Base-by-base conservation (phyloP, 352 stramenopile species). In the Thalassiosira mediterranea region DNA sequence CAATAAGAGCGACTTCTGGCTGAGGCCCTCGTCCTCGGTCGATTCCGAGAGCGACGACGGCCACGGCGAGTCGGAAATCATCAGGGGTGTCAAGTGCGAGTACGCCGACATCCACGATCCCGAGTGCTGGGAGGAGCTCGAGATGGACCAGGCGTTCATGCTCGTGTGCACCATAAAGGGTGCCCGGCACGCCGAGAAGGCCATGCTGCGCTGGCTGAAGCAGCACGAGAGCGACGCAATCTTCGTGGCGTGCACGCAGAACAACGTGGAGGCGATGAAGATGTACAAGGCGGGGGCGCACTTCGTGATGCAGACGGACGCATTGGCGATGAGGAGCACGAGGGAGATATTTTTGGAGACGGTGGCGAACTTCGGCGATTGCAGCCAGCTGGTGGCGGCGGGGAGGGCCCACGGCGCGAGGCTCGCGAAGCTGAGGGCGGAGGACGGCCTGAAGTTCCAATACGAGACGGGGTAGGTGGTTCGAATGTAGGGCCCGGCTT, bases 271-370 rank as follows among this genome's bases (percentile, higher is more conserved):
- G 10, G 51, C 51, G 3, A 59, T 59, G 51, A 3, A 38, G 26
- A 59, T 59, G 51, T 59, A 59, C 51, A 59, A 59, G 51, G 51
- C 51, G 8, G 51, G 51, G 11, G 51, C 51, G 19, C 51, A 59
- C 51, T 59, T 40, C 31, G 51, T 59, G 3, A 59, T 59, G 19
- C 51, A 59, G 17, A 29, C 21, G 31, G 51, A 59, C 23, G 51
- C 51, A 15, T 38, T 59, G 51, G 51, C 51, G 31, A 59, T 59
- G 51, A 29, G 51, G 51, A 59, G 51, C 15, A 59, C 51, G 31
- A 23, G 51, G 51, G 51, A 59, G 10, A 59, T 59, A 3, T 59
- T 59, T n/a, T n/a, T 59, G 21, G 51, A 59, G 26, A 59, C 51
- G 15, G 51, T 59, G 51, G 51, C 51, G 21, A 59, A 59, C 51